Conservation (phyloP, 495 filamentous ascomycete genomes). For the Friedmanniomyces simplex region DNA sequence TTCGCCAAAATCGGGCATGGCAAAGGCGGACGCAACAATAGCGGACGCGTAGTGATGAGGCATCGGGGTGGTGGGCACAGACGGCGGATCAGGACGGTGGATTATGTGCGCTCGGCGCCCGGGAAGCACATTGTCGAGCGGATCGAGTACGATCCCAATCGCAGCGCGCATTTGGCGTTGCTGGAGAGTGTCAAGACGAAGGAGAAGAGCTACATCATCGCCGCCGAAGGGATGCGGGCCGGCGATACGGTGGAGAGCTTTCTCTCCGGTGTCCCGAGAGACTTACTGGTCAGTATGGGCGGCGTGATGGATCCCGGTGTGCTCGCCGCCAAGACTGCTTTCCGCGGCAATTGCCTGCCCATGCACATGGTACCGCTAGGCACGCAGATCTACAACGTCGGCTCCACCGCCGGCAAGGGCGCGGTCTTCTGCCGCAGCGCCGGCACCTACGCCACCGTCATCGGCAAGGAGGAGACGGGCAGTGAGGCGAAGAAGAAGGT, state of each 20-base stretch:
- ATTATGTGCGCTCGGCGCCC: conserved; percentile 64
- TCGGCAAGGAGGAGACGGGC: conserved; percentile 69
- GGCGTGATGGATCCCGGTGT: conserved; percentile 87
- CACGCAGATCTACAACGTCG: conserved; percentile 81
- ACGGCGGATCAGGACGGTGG: conserved; percentile 79
- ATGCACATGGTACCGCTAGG: conserved; percentile 90
- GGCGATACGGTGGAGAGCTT: conserved; percentile 90
- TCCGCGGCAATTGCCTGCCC: conserved; percentile 90
- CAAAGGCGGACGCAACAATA: conserved; percentile 87
- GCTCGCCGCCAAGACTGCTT: conserved; percentile 82
- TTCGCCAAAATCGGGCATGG: conserved; percentile 81
- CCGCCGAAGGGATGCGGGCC: conserved; percentile 82
- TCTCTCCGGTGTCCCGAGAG: conserved; percentile 71
- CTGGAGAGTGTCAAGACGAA: conserved; percentile 58
- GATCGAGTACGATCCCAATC: conserved; percentile 91
- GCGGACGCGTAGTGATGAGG: conserved; percentile 70
- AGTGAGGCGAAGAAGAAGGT: conserved; percentile 36
- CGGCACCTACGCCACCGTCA: conserved; percentile 77
- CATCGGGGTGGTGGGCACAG: conserved; percentile 88
- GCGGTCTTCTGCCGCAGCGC: conserved; percentile 90
- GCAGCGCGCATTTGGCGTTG: conserved; percentile 86
- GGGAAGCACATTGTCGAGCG: conserved; percentile 81
- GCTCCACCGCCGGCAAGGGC: conserved; percentile 57
- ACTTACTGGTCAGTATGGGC: conserved; percentile 81
- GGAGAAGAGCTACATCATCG: conserved; percentile 77